Evolutionary conservation across 2,329 filamentous ascomycete genomes (phyloP).

Genomic region (Chrysoporthe austroafricana): DNA sequence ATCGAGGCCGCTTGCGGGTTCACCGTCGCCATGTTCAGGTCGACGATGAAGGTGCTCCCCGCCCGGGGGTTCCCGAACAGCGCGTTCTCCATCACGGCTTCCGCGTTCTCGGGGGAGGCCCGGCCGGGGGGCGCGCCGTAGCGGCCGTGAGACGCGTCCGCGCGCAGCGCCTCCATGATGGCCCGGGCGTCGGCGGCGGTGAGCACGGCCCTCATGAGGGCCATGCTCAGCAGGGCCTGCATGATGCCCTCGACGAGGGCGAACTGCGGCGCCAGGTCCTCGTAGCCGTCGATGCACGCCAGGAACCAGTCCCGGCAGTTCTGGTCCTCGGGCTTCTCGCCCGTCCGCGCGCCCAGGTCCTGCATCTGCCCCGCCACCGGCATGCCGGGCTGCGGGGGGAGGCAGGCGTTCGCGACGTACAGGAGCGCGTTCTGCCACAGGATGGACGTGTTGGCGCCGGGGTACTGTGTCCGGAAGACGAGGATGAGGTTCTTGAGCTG

Average conservation of each 20-base stretch:
- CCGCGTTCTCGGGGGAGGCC: neutral
- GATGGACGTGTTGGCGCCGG: conserved; percentile 28
- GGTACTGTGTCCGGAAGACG: conserved; percentile 22
- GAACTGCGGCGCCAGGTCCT: conserved; percentile 34
- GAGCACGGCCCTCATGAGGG: conserved; percentile 26
- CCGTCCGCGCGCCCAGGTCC: neutral
- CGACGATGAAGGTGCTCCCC: conserved; percentile 17
- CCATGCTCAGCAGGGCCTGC: conserved; percentile 36
- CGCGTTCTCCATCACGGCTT: neutral
- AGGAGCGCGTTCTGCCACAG: conserved; percentile 37
- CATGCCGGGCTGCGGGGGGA: neutral
- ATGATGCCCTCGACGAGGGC: conserved; percentile 33
- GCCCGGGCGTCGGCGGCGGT: conserved; percentile 26
- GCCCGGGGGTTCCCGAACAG: neutral
- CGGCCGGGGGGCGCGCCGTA: neutral
- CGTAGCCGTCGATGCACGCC: conserved; percentile 35
- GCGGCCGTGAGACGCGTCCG: neutral
- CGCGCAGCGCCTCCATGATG: conserved; percentile 16
- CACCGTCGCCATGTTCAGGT: conserved; percentile 20
- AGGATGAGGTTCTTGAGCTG: conserved; percentile 31
- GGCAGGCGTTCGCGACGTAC: conserved; percentile 36
- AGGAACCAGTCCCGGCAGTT: conserved; percentile 35
- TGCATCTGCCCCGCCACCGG: neutral
- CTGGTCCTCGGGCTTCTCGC: conserved; percentile 25
- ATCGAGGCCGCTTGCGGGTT: conserved; percentile 17